Conservation (phyloP, 2,329 filamentous ascomycete genomes). For the Pleurostoma richardsiae region DNA sequence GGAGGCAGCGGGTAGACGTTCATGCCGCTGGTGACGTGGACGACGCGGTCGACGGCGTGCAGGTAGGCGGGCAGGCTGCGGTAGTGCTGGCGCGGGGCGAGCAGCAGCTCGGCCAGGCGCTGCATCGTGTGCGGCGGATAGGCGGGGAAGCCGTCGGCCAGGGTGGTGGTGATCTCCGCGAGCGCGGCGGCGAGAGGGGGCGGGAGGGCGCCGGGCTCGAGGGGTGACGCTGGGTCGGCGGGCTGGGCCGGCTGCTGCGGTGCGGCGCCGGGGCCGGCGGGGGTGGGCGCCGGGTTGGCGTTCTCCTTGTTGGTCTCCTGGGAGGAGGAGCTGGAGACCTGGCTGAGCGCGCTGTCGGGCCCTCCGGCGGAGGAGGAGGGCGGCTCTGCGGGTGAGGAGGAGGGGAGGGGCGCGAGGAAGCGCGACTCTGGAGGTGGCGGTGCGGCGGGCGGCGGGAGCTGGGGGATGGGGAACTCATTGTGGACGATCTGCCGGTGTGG, state of each 20-base stretch:
- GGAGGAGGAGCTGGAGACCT: slow-evolving; percentile 27
- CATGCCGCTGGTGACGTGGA: slow-evolving; percentile 80
- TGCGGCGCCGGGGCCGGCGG: slow-evolving; percentile 18
- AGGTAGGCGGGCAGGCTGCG: slow-evolving; percentile 78
- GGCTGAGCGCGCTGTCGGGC: slow-evolving; percentile 8
- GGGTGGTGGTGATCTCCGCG: slow-evolving; percentile 52
- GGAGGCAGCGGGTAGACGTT: slow-evolving; percentile 79
- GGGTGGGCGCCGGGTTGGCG: slow-evolving; percentile 36
- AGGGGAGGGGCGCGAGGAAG: slow-evolving; percentile 38
- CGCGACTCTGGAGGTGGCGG: slow-evolving; percentile 32
- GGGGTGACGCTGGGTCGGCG: slow-evolving; percentile 28
- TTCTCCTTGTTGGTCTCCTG: slow-evolving; percentile 68
- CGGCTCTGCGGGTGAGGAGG: slow-evolving; percentile 34
- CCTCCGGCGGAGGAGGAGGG: slow-evolving; percentile 32
- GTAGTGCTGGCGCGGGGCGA: slow-evolving; percentile 75
- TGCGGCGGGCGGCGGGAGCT: slow-evolving; percentile 39
- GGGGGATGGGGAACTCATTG: slow-evolving; percentile 69
- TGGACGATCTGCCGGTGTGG: slow-evolving; percentile 57
- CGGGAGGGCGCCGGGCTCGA: slow-evolving; percentile 49
- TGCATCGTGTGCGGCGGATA: slow-evolving; percentile 91
- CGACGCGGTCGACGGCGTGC: slow-evolving; percentile 82
- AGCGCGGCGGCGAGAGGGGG: slow-evolving; percentile 60
- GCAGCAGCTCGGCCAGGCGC: slow-evolving; percentile 80
- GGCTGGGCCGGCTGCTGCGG: slow-evolving; percentile 26
- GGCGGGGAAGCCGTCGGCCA: slow-evolving; percentile 61